These are phyloP conservation scores for Globisporangium radiosum DNA, from an alignment of 352 stramenopile genomes.

Conservation along the genomic window DNA sequence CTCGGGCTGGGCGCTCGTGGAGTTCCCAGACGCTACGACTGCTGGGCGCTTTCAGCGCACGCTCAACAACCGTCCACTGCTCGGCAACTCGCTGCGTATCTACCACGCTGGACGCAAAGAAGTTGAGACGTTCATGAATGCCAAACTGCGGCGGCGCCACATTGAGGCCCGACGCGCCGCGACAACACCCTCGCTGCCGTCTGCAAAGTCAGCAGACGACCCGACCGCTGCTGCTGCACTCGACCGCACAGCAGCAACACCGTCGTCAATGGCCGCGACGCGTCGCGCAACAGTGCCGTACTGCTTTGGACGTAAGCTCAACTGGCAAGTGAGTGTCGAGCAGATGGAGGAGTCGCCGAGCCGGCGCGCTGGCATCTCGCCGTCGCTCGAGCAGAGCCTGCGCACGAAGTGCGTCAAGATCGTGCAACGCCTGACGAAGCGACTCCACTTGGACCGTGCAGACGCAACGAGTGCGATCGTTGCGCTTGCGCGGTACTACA, in stretches of 20 bases:
- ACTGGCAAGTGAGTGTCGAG: slow-evolving; percentile 65
- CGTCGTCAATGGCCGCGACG: slow-evolving; percentile 8
- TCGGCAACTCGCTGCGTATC: slow-evolving; percentile 41
- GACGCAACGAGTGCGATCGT: slow-evolving; percentile 71
- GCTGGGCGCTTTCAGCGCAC: slow-evolving; percentile 42
- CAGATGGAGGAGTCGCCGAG: slow-evolving; percentile 52
- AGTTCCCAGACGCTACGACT: slow-evolving; percentile 45
- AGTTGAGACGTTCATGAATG: slow-evolving; percentile 55
- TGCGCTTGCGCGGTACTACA: slow-evolving; percentile 74
- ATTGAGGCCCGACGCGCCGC: slow-evolving; percentile 7
- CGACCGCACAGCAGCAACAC: not conserved
- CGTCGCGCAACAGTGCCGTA: slow-evolving; percentile 17
- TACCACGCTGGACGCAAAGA: slow-evolving; percentile 48
- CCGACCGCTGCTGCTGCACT: not conserved
- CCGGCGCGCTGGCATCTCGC: slow-evolving; percentile 46
- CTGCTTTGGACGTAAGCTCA: slow-evolving; percentile 62
- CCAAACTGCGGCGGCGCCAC: slow-evolving; percentile 26
- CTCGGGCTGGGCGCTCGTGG: slow-evolving; percentile 67
- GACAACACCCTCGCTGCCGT: too few relatives aligned
- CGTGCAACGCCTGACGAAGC: slow-evolving; percentile 59
- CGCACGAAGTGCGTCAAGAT: slow-evolving; percentile 55
- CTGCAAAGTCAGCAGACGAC: not conserved
- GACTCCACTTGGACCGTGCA: slow-evolving; percentile 54
- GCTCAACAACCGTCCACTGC: slow-evolving; percentile 52
- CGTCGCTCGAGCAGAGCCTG: slow-evolving; percentile 55